These are phyloP conservation scores for Mycena albidolilacea DNA, from an alignment of 768 basidiomycete species.

Conservation along the genomic window DNA sequence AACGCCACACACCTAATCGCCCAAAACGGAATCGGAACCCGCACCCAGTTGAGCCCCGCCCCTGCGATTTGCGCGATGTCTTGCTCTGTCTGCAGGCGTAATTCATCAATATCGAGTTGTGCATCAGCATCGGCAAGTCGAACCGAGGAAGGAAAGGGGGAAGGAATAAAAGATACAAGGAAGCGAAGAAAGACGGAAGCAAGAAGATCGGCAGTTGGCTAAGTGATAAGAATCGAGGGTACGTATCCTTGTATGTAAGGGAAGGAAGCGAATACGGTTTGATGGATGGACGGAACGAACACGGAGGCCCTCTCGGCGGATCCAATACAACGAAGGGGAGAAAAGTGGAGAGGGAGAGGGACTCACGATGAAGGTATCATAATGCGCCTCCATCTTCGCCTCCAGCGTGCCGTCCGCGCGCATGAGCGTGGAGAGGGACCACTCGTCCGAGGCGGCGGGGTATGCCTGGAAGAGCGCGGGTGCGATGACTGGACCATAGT, in stretches of 20 bases:
- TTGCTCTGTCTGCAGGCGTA: conserved; percentile 77
- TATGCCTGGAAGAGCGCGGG: conserved; percentile 81
- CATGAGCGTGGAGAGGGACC: conserved; percentile 79
- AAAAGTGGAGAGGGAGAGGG: not conserved
- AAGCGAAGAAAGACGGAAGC: not conserved
- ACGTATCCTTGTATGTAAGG: too few relatives aligned
- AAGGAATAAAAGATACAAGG: not conserved
- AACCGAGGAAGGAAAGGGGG: not conserved
- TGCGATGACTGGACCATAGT: conserved; percentile 57
- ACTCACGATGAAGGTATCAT: conserved; percentile 87
- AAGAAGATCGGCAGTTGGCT: too few relatives aligned
- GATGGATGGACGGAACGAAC: too few relatives aligned
- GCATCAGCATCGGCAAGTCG: not conserved
- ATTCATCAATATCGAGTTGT: too few relatives aligned
- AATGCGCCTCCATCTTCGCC: conserved; percentile 78
- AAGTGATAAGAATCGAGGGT: too few relatives aligned
- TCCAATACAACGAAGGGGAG: not conserved
- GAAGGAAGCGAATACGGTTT: too few relatives aligned
- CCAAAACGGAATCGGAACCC: conserved; percentile 90
- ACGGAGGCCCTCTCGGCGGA: too few relatives aligned
- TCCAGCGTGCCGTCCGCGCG: conserved; percentile 71
- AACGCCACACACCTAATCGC: conserved; percentile 68
- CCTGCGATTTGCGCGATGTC: conserved; percentile 93
- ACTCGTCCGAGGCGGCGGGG: conserved; percentile 76
- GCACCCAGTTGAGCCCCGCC: conserved; percentile 90